phyloP scores from a whole-genome alignment of 148 eudicot genomes.

The Rhododendron simsii region DNA sequence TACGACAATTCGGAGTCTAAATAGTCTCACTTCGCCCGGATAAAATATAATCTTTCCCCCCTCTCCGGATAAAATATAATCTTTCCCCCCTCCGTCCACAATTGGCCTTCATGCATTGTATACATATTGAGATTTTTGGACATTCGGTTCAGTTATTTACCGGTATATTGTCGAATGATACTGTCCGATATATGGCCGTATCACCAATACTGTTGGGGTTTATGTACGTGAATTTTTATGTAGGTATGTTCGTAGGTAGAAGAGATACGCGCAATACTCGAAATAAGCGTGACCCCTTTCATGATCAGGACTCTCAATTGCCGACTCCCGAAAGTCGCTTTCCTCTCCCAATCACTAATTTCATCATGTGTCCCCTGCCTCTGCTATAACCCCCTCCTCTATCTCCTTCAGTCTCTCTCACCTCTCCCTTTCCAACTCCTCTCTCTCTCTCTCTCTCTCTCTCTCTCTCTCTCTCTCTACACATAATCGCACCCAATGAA shows the following conservation, averaged over 20 bases:
- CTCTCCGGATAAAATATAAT: too few species aligned
- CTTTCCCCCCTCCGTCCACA: too few species aligned
- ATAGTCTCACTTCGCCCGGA: too few species aligned
- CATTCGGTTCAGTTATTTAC: too few species aligned
- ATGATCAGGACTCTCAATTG: neutral
- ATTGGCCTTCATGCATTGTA: too few species aligned
- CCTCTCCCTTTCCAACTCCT: neutral
- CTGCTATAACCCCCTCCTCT: neutral
- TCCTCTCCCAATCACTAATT: neutral
- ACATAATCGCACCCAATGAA: neutral
- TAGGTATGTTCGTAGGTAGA: neutral
- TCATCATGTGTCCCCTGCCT: constrained; percentile 6
- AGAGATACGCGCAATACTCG: neutral
- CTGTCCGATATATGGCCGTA: too few species aligned
- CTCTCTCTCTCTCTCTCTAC: constrained; percentile 12
- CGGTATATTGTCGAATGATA: too few species aligned
- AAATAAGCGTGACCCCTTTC: constrained; percentile 14
- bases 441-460: neutral
- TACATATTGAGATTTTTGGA: too few species aligned
- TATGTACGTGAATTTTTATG: too few species aligned
- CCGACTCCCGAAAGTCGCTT: neutral
- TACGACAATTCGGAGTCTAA: too few species aligned
- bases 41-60: too few species aligned
- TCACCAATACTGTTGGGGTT: too few species aligned
- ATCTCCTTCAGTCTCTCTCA: neutral